A percentile compares a stretch with the other conserved stretches of the same genome.
Conservation (phyloP, 2,329 filamentous ascomycete genomes). For the Ophiostoma piceae region DNA sequence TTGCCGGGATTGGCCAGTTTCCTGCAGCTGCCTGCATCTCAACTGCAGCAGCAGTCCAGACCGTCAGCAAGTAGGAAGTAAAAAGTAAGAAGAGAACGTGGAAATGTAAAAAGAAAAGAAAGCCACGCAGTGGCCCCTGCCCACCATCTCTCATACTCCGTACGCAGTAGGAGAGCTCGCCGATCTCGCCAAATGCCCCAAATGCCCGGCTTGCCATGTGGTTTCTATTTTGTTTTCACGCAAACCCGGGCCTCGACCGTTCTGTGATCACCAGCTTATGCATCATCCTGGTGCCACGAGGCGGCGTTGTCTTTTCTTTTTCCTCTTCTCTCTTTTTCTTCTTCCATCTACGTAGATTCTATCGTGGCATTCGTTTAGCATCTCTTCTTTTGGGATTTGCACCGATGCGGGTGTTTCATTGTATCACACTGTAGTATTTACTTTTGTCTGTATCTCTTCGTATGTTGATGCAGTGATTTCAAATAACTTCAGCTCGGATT, state of each 20-base stretch:
- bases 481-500: too few species aligned
- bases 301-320: neutral
- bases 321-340: neutral
- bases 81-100: neutral
- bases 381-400: neutral
- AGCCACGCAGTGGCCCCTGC: neutral
- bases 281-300: conserved; percentile 5
- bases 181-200: neutral
- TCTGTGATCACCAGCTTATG: neutral
- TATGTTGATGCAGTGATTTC: too few species aligned
- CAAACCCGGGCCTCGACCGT: neutral
- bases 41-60: neutral
- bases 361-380: neutral
- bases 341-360: neutral
- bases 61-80: neutral
- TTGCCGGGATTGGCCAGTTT: conserved; percentile 23
- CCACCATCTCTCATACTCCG: neutral
- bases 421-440: too few species aligned
- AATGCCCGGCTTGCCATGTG: neutral
- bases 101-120: neutral
- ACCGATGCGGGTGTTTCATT: neutral
- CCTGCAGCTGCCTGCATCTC: neutral
- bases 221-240: neutral
- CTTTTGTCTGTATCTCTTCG: too few species aligned
- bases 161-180: neutral